These are phyloP conservation scores for Lenwebbia sp. DNA, from an alignment of 345 rosid species.

Conservation along the genomic window DNA sequence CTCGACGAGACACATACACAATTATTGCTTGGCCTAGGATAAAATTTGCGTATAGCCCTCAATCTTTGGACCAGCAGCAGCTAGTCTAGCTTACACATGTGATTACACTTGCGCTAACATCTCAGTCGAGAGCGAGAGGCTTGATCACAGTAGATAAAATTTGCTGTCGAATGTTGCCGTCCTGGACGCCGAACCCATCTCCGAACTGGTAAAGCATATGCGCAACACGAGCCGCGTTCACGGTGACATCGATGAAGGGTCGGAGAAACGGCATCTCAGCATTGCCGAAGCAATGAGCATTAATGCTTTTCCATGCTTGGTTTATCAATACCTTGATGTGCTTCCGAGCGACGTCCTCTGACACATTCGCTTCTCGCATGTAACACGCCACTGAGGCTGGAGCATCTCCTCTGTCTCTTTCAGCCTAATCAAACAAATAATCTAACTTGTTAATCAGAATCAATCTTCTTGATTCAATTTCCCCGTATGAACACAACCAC, in stretches of 20 bases:
- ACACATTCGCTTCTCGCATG: conserved; percentile 27
- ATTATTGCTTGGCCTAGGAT: not conserved
- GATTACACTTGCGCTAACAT: not conserved
- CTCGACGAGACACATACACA: not conserved
- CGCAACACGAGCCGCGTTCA: conserved; percentile 33
- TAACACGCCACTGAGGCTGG: conserved; percentile 32
- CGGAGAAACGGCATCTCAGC: not conserved
- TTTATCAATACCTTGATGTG: conserved; percentile 14
- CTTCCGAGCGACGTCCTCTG: conserved; percentile 21
- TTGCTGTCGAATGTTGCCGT: conserved; percentile 12
- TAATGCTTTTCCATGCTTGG: conserved; percentile 31
- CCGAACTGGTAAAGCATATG: conserved; percentile 32
- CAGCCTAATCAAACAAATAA: conserved; percentile 14
- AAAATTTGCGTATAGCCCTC: not conserved
- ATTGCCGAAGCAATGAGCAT: conserved; percentile 4
- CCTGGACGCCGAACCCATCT: conserved; percentile 42
- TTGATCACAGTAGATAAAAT: conserved; percentile 20
- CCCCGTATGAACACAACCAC: too few species aligned
- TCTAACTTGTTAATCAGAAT: not conserved
- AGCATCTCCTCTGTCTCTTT: conserved; percentile 46
- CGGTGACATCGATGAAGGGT: conserved; percentile 9
- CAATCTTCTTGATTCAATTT: too few species aligned
- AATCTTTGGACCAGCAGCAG: not conserved
- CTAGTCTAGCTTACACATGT: not conserved
- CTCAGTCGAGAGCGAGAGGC: not conserved